phyloP scores from a whole-genome alignment of 2,329 filamentous ascomycete species.

The Claviceps africana region DNA sequence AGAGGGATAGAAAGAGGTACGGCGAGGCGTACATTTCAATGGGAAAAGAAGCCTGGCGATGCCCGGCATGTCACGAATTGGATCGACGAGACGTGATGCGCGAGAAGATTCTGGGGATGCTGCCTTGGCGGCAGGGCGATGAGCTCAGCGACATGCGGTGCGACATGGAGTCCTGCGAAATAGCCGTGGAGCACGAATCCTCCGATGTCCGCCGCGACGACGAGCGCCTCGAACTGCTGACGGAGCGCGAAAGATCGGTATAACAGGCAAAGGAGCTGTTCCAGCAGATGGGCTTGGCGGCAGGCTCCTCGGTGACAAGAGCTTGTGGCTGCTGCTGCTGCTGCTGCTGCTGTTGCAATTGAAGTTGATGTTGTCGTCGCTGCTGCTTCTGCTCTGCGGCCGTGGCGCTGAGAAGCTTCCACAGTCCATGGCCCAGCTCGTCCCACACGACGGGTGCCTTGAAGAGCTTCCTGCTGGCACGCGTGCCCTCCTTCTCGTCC shows the following conservation, averaged over 20 bases:
- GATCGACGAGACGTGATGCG: conserved; percentile 6
- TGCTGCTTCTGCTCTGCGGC: conserved; percentile 7
- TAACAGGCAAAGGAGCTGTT: neutral
- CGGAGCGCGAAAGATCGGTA: neutral
- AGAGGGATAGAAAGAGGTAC: too few species aligned
- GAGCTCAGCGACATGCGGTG: conserved; percentile 6
- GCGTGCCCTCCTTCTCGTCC: conserved; percentile 21
- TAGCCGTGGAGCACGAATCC: conserved; percentile 3
- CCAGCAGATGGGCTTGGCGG: conserved; percentile 1
- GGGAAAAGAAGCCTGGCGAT: neutral
- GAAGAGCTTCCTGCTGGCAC: conserved; percentile 22
- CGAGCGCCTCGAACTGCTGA: conserved; percentile 1
- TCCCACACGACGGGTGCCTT: conserved; percentile 26
- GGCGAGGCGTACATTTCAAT: too few species aligned
- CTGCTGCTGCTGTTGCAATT: neutral
- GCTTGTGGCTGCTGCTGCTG: neutral
- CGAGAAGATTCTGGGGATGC: conserved; percentile 6
- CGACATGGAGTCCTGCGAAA: conserved; percentile 4
- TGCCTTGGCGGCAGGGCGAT: conserved; percentile 5
- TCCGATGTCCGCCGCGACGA: conserved; percentile 4
- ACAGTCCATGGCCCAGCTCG: conserved; percentile 21
- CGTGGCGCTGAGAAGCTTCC: conserved; percentile 14
- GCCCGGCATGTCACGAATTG: neutral
- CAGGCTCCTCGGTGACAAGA: neutral
- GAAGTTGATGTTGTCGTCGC: neutral